These are phyloP conservation scores for Apostasia ramifera DNA, from an alignment of 106 monocot genomes.

Conservation along the genomic window DNA sequence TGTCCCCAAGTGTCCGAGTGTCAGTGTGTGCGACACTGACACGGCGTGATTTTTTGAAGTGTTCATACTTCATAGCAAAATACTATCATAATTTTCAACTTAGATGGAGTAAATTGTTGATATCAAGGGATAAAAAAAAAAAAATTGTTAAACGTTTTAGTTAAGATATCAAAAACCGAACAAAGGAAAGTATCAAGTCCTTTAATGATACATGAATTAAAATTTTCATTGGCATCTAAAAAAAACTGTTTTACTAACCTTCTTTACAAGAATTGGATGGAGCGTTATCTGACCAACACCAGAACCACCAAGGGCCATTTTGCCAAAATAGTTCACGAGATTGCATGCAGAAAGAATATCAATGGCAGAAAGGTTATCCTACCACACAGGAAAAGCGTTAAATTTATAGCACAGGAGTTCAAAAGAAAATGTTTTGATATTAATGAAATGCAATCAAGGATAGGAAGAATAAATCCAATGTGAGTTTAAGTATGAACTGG, in stretches of 20 bases:
- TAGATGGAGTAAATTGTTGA: no score
- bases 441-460: background rate
- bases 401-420: background rate
- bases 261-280: slow-evolving; percentile 86
- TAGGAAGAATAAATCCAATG: background rate
- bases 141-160: no score
- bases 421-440: background rate
- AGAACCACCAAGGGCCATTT: slow-evolving; percentile 96
- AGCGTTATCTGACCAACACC: slow-evolving; percentile 94
- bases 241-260: slow-evolving; percentile 37
- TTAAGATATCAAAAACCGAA: no score
- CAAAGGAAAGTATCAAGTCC: no score
- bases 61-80: no score
- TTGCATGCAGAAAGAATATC: slow-evolving; percentile 97
- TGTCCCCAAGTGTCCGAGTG: no score
- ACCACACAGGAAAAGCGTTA: slow-evolving; percentile 7
- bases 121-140: no score
- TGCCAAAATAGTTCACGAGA: slow-evolving; percentile 99
- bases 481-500: background rate
- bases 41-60: no score
- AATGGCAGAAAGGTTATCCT: slow-evolving; percentile 99
- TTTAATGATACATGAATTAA: no score
- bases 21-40: no score
- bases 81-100: no score
- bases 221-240: no score